Evolutionary conservation across 352 stramenopile species (phyloP), one percentile per base, ranked within the genome.

Genomic region (Phytophthora sp.): DNA sequence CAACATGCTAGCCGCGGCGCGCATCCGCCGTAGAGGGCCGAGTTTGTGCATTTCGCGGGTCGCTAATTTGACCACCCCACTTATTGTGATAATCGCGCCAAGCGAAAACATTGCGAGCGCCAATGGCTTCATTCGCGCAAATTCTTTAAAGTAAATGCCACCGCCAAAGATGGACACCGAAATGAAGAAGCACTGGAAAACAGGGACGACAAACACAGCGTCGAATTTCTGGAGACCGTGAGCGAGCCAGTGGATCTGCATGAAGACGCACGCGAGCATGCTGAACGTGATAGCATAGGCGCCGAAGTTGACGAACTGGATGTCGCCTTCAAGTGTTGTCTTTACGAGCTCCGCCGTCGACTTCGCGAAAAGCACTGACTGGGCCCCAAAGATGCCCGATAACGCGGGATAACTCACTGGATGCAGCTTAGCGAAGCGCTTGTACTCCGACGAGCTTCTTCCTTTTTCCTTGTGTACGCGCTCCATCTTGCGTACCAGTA

Each of bases 151-250:
- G 67, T 96, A 97, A 5, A 97, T 76, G 11, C 88, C 90, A 8
- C 90, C 90, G 7, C 86, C 89, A 36, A 97, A 84, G 46, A 97
- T 92, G 20, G 82, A 91, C n/a, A 94, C 84, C 4, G 92, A 94
- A 45, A 94, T 97, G 73, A 95, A 97, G 67, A 97, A 97, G 52
- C 92, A 95, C 71, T 93, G 84, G 61, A 95, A 94, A 2, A 93
- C 79, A 0, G 88, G 88, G 11, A 96, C 84, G 29, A 97, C 73
- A 31, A 97, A 92, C 8, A 94, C 85, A 2, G 89, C 90, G 67
- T 97, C 90, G 41, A 97, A 97, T 11, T 75, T 73, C 50, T 92
- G 77, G 16, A 97, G 74, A 0, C 88, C 89, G 21, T 84, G 66
- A 6, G 91, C 91, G 29, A 97, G 89, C 80, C 89, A 92, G 51